Percentiles rank a stretch among this genome's conserved stretches.
phyloP scores from a whole-genome alignment of 2,329 filamentous ascomycete genomes.

The Phyllosticta citrichinensis region DNA sequence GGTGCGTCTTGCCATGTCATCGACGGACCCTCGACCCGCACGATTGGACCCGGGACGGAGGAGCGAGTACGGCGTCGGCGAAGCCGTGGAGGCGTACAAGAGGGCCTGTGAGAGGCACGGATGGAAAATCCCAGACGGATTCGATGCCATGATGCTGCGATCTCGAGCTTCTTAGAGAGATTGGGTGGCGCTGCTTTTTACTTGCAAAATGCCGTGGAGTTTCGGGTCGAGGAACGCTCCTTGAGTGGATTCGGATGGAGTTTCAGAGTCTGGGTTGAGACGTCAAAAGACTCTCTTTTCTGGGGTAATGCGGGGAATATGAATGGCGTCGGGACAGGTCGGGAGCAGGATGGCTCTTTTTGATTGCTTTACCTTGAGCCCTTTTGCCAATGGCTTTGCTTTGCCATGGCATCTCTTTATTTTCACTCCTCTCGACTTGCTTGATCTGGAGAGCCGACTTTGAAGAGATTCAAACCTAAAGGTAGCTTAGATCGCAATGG shows the following conservation, averaged over 20 bases:
- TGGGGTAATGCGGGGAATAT: too few species aligned
- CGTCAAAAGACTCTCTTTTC: neutral
- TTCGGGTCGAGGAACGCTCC: neutral
- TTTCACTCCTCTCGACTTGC: too few species aligned
- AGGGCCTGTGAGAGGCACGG: constrained; percentile 60
- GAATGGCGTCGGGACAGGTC: too few species aligned
- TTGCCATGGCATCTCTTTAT: too few species aligned
- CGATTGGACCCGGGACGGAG: constrained; percentile 41
- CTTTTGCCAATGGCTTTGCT: too few species aligned
- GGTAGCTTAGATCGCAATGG: too few species aligned
- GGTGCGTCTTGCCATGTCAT: constrained; percentile 66
- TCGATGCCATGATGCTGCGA: neutral
- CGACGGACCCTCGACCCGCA: constrained; percentile 59
- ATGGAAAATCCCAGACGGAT: constrained; percentile 56
- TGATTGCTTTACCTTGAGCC: too few species aligned
- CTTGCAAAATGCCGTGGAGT: neutral
- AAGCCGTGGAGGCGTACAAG: constrained; percentile 64
- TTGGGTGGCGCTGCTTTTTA: neutral
- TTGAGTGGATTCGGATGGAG: neutral
- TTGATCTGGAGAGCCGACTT: too few species aligned
- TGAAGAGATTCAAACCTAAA: too few species aligned
- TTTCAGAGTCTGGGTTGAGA: neutral
- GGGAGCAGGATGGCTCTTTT: too few species aligned
- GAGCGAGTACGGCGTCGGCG: constrained; percentile 53
- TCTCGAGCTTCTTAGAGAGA: neutral